phyloP scores from a whole-genome alignment of 495 filamentous ascomycete genomes.

The Lophiotrema nucula region DNA sequence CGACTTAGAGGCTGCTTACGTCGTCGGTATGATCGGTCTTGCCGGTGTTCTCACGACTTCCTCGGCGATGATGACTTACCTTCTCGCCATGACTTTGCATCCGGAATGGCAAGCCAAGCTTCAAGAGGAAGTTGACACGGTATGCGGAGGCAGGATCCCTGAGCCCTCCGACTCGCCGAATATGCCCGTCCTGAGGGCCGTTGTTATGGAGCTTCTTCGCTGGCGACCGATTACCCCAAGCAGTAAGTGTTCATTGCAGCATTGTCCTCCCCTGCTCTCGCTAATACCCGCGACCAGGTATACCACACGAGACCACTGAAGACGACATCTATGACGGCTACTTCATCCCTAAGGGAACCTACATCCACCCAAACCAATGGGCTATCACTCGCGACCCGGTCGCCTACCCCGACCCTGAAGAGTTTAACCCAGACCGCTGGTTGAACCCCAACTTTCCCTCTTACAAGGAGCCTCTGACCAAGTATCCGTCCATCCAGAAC shows the following conservation, averaged over 20 bases:
- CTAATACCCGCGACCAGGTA: constrained; percentile 33
- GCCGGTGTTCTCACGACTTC: background rate
- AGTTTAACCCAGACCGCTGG: constrained; percentile 40
- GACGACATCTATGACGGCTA: constrained; percentile 42
- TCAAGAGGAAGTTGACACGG: constrained; percentile 37
- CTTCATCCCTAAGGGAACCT: constrained; percentile 40
- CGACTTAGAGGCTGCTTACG: constrained; percentile 5
- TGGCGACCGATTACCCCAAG: constrained; percentile 35
- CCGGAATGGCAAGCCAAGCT: constrained; percentile 27
- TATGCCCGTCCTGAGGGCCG: constrained; percentile 31
- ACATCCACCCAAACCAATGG: constrained; percentile 36
- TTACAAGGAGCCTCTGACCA: constrained; percentile 51
- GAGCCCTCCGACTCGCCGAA: constrained; percentile 15
- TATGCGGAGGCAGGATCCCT: constrained; percentile 29
- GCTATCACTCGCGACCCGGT: constrained; percentile 37
- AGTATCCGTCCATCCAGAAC: constrained; percentile 50
- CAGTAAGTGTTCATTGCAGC: background rate
- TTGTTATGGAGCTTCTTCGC: constrained; percentile 38
- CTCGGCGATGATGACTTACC: constrained; percentile 16
- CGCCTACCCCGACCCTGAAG: constrained; percentile 38
- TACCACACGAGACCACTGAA: constrained; percentile 35
- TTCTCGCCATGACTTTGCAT: constrained; percentile 31
- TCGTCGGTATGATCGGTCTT: constrained; percentile 4
- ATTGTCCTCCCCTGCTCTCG: background rate
- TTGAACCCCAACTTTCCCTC: constrained; percentile 47